Percentiles rank a stretch among this genome's conserved stretches.
These are phyloP conservation scores for Miscanthus lutarioriparius DNA, from an alignment of 176 grass and related monocot genomes.

Conservation along the genomic window DNA sequence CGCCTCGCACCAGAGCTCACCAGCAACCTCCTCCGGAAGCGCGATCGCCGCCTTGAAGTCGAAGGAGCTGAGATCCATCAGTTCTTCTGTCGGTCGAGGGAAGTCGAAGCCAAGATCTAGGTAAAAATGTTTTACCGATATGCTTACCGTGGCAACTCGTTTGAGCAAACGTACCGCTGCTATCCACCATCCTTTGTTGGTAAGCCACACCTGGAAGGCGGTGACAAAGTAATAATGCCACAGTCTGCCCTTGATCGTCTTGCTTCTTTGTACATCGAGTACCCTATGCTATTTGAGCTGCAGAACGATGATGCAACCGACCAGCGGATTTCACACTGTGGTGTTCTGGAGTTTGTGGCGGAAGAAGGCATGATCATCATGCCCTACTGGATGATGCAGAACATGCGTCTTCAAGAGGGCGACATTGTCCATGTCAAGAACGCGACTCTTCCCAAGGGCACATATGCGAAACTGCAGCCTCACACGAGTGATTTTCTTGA, in stretches of 20 bases:
- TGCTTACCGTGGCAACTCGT: constrained; percentile 52
- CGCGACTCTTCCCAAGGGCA: constrained; percentile 75
- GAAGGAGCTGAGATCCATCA: not conserved
- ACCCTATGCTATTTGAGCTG: constrained; percentile 85
- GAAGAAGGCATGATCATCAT: constrained; percentile 95
- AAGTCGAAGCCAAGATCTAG: not conserved
- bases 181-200: constrained; percentile 81
- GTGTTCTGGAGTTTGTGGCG: constrained; percentile 86
- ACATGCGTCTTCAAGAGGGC: constrained; percentile 93
- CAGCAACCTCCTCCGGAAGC: not conserved
- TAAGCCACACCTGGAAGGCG: constrained; percentile 81
- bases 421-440: constrained; percentile 66
- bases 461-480: constrained; percentile 84
- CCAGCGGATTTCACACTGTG: constrained; percentile 75
- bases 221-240: constrained; percentile 93
- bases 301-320: constrained; percentile 52
- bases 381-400: constrained; percentile 98
- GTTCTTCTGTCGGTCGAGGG: not conserved
- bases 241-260: constrained; percentile 83
- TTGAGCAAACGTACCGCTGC: constrained; percentile 67
- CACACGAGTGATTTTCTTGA: constrained; percentile 89
- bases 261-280: constrained; percentile 73
- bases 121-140: constrained; percentile 59
- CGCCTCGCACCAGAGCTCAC: not conserved
- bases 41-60: not conserved